Conservation (phyloP, 345 rosid species). For the Atalantia buxifolia region DNA sequence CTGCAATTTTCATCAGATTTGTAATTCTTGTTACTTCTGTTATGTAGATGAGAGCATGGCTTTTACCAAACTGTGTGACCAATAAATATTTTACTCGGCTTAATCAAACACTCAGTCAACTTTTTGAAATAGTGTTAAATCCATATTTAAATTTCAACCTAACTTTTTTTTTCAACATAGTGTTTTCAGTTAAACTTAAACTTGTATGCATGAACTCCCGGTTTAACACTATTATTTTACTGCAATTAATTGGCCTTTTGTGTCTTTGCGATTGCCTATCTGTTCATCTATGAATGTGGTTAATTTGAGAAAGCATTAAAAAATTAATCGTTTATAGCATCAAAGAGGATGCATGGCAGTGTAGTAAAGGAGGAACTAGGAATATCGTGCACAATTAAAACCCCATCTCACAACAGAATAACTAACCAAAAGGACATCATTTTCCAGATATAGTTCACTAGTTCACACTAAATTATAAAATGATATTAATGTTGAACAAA, state of each 20-base stretch:
- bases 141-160: neutral
- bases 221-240: neutral
- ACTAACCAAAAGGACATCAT: neutral
- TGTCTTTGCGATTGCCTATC: neutral
- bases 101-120: neutral
- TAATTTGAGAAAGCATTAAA: neutral
- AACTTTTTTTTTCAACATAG: neutral
- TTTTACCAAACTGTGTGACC: neutral
- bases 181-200: neutral
- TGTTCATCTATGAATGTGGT: neutral
- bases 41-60: neutral
- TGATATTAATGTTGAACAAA: neutral
- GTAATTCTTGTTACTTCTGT: neutral
- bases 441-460: neutral
- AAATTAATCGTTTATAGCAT: neutral
- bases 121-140: neutral
- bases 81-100: neutral
- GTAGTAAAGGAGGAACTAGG: neutral
- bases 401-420: neutral
- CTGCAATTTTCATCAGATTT: neutral
- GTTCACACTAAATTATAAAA: neutral
- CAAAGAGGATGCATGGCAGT: neutral
- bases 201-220: neutral
- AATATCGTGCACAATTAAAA: neutral
- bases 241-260: neutral